Percentiles rank a stretch among this genome's conserved stretches.
Evolutionary conservation across 768 basidiomycete genomes (phyloP).

Genomic region (Lentinula guzmanii): DNA sequence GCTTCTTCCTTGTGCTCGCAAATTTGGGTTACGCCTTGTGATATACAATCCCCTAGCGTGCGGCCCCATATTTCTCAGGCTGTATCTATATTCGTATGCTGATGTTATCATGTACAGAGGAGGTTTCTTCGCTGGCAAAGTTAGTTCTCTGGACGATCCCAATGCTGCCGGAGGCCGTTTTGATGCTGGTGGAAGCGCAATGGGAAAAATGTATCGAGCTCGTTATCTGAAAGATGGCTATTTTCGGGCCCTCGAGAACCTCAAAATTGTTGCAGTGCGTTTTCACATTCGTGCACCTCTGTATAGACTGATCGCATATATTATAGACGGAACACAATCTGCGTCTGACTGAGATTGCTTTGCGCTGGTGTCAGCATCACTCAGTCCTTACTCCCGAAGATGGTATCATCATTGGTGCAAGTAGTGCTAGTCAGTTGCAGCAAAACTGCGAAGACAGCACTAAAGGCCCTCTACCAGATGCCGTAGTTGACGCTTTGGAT

Average conservation of each 20-base stretch:
- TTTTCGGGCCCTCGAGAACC: constrained; percentile 34
- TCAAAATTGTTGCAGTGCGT: constrained; percentile 35
- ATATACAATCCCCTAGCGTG: constrained; percentile 43
- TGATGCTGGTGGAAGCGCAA: constrained; percentile 19
- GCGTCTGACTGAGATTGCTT: constrained; percentile 41
- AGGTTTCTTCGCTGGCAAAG: constrained; percentile 42
- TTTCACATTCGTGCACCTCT: background rate
- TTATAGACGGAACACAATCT: constrained; percentile 33
- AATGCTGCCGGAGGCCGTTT: constrained; percentile 35
- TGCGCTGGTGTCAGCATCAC: constrained; percentile 50
- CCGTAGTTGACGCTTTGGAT: constrained; percentile 43
- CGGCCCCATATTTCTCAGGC: background rate
- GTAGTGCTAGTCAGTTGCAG: constrained; percentile 36
- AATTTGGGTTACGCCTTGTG: constrained; percentile 38
- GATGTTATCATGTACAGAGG: constrained; percentile 20
- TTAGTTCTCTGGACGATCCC: constrained; percentile 25
- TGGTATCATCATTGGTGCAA: constrained; percentile 45
- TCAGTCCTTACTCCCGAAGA: constrained; percentile 32
- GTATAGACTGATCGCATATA: background rate
- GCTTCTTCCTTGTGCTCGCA: constrained; percentile 41
- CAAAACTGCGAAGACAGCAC: constrained; percentile 39
- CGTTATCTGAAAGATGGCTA: constrained; percentile 38
- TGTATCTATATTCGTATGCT: background rate
- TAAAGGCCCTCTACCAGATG: constrained; percentile 50
- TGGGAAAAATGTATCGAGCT: constrained; percentile 40